A percentile compares a stretch with the other conserved stretches of the same genome.
phyloP scores from a whole-genome alignment of 129 eudicot genomes.

The Artemisia annua region DNA sequence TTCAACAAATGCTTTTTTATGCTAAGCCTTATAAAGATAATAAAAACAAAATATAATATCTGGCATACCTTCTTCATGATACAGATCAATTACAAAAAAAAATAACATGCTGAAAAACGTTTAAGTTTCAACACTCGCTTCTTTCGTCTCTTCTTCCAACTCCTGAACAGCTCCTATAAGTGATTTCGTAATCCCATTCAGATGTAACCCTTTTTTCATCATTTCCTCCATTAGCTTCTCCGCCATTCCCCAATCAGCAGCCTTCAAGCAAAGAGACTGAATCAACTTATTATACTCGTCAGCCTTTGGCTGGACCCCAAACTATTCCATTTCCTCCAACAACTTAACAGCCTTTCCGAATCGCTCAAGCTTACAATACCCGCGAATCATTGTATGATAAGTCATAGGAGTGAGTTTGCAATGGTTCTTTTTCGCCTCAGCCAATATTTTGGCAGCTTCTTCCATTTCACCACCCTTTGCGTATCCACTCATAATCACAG shows the following conservation, averaged over 20 bases:
- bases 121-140: no score
- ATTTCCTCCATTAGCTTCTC: slow-evolving; percentile 65
- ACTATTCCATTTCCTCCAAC: slow-evolving; percentile 65
- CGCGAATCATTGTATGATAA: slow-evolving; percentile 74
- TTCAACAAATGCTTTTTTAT: no score
- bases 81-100: no score
- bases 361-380: slow-evolving; percentile 75
- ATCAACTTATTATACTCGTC: slow-evolving; percentile 79
- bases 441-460: slow-evolving; percentile 58
- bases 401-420: slow-evolving; percentile 58
- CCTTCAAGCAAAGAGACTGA: slow-evolving; percentile 78
- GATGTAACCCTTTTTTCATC: slow-evolving; percentile 61
- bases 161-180: slow-evolving; percentile 82
- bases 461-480: slow-evolving; percentile 68
- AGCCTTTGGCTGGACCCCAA: slow-evolving; percentile 57
- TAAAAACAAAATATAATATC: no score
- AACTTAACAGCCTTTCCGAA: slow-evolving; percentile 66
- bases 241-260: slow-evolving; percentile 79
- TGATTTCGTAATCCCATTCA: slow-evolving; percentile 64
- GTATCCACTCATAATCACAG: slow-evolving; percentile 79
- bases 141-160: slow-evolving; percentile 54
- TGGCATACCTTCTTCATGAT: no score
- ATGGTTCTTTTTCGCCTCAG: slow-evolving; percentile 69
- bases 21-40: no score
- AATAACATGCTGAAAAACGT: no score